Conservation (phyloP, 225 moss, liverwort and hornwort genomes). For the Straminergon stramineum region DNA sequence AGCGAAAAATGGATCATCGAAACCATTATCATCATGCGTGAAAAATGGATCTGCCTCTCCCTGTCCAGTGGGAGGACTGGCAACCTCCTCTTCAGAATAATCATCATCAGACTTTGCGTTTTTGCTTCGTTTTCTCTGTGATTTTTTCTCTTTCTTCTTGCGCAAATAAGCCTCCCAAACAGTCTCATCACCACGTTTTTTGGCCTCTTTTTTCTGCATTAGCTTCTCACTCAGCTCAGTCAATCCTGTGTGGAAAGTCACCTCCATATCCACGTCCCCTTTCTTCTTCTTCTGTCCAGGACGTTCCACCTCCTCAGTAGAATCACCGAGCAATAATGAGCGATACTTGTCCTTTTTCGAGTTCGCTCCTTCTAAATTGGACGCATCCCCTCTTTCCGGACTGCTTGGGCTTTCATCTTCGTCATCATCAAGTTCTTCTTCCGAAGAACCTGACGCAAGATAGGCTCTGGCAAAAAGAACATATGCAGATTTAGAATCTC, state of each 20-base stretch:
- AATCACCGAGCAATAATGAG: conserved; percentile 46
- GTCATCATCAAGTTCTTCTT: conserved; percentile 16
- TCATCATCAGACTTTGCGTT: conserved; percentile 52
- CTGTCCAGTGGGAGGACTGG: conserved; percentile 6
- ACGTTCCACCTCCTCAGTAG: conserved; percentile 11
- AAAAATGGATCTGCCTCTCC: conserved; percentile 56
- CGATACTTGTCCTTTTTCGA: conserved; percentile 68
- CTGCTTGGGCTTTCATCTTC: conserved; percentile 23
- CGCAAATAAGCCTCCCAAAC: conserved; percentile 92
- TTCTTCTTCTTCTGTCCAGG: conserved; percentile 53
- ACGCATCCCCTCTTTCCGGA: conserved; percentile 23
- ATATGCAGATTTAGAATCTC: not conserved
- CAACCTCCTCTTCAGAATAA: conserved; percentile 41
- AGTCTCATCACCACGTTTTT: conserved; percentile 63
- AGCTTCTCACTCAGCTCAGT: conserved; percentile 85
- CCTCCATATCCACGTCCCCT: conserved; percentile 80
- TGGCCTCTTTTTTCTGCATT: conserved; percentile 52
- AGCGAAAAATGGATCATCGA: conserved; percentile 55
- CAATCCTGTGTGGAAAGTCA: conserved; percentile 88
- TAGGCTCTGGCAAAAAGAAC: conserved; percentile 36
- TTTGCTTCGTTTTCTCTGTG: conserved; percentile 49
- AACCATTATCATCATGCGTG: conserved; percentile 37
- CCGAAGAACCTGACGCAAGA: conserved; percentile 69
- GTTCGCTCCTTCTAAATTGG: conserved; percentile 6
- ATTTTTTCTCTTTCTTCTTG: conserved; percentile 86